Evolutionary conservation across 2,329 filamentous ascomycete species (phyloP).

Genomic region (Aaosphaeria arxii): DNA sequence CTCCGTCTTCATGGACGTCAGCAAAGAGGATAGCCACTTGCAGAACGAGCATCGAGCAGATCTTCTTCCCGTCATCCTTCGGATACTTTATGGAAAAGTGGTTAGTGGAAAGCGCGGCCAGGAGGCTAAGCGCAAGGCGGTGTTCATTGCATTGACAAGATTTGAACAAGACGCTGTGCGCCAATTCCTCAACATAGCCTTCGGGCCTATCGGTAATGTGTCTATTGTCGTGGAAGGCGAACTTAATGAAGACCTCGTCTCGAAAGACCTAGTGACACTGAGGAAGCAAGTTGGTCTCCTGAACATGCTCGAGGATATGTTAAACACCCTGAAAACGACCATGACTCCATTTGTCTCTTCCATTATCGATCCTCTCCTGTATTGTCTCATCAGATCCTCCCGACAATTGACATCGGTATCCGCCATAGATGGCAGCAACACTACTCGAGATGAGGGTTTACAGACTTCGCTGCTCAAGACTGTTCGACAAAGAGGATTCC

Average conservation of each 20-base stretch:
- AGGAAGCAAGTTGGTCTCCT: slow-evolving; percentile 88
- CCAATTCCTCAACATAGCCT: slow-evolving; percentile 78
- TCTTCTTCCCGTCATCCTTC: slow-evolving; percentile 81
- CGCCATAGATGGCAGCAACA: slow-evolving; percentile 34
- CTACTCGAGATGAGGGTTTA: slow-evolving; percentile 24
- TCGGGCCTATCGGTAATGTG: slow-evolving; percentile 65
- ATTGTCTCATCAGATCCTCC: slow-evolving; percentile 72
- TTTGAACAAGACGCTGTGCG: slow-evolving; percentile 71
- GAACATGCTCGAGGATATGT: slow-evolving; percentile 85
- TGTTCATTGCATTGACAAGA: slow-evolving; percentile 75
- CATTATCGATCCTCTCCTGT: slow-evolving; percentile 74
- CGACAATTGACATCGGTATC: slow-evolving; percentile 25
- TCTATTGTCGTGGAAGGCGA: slow-evolving; percentile 53
- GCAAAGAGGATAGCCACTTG: slow-evolving; percentile 62
- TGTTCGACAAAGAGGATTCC: slow-evolving; percentile 70
- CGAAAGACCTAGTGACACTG: slow-evolving; percentile 57
- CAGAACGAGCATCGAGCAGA: slow-evolving; percentile 68
- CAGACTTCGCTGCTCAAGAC: slow-evolving; percentile 60
- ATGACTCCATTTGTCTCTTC: slow-evolving; percentile 65
- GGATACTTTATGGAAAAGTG: slow-evolving; percentile 84
- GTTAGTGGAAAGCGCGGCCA: slow-evolving; percentile 82
- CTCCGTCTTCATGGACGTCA: slow-evolving; percentile 78
- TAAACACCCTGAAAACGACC: slow-evolving; percentile 76
- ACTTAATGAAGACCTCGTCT: slow-evolving; percentile 44
- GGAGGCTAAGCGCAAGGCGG: slow-evolving; percentile 69